Evolutionary conservation across 2,329 filamentous ascomycete genomes (phyloP).

Genomic region (Scytalidium lignicola): DNA sequence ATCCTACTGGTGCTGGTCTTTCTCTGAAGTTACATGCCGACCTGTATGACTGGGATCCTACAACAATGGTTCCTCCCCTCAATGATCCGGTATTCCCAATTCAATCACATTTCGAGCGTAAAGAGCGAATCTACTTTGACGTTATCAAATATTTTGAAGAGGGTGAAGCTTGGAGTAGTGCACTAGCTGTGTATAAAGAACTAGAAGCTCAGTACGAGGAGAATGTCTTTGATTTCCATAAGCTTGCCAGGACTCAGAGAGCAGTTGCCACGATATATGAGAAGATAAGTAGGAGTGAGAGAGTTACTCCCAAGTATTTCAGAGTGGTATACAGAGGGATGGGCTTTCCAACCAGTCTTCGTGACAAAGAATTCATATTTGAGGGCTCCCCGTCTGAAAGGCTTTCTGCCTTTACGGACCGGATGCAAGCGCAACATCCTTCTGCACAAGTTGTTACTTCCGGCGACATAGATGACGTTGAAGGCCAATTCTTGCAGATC

Average conservation of each 20-base stretch:
- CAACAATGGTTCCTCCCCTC: constrained; percentile 58
- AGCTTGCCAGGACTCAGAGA: constrained; percentile 81
- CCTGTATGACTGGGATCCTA: constrained; percentile 85
- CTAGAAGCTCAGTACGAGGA: constrained; percentile 86
- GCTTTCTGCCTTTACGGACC: constrained; percentile 77
- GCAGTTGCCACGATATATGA: constrained; percentile 94
- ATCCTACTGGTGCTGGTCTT: constrained; percentile 82
- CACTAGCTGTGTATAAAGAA: constrained; percentile 82
- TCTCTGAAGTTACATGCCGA: constrained; percentile 88
- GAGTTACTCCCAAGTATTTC: constrained; percentile 79
- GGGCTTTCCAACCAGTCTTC: constrained; percentile 73
- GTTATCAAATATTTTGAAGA: constrained; percentile 96
- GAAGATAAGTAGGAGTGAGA: constrained; percentile 75
- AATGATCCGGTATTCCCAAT: constrained; percentile 71
- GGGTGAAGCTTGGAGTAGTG: constrained; percentile 89
- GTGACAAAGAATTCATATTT: constrained; percentile 90
- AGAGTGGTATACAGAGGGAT: constrained; percentile 84
- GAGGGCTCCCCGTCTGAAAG: constrained; percentile 76
- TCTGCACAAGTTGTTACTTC: constrained; percentile 73
- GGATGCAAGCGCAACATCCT: constrained; percentile 87
- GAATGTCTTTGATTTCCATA: constrained; percentile 85
- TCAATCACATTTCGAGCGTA: constrained; percentile 86
- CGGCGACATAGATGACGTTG: constrained; percentile 69
- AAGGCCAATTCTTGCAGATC: constrained; percentile 86
- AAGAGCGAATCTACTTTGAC: constrained; percentile 85